Percentiles rank a stretch among this genome's conserved stretches.
Evolutionary conservation across 345 rosid species (phyloP).

Genomic region (Iberis pinnata): DNA sequence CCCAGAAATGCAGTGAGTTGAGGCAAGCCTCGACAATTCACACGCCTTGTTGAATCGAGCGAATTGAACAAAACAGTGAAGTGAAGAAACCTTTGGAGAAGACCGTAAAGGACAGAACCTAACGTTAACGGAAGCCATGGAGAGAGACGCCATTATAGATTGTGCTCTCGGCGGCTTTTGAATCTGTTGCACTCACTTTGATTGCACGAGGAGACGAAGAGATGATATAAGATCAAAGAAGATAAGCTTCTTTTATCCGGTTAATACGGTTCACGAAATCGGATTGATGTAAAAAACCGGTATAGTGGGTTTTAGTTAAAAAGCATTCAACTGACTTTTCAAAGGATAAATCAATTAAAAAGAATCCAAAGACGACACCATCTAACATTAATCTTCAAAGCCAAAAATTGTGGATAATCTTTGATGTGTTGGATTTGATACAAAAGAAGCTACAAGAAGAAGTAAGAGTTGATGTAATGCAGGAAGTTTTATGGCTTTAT

Average conservation of each 20-base stretch:
- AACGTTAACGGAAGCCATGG: slow-evolving; percentile 36
- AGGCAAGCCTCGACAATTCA: slow-evolving; percentile 50
- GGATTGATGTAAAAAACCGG: too few relatives aligned
- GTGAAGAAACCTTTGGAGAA: slow-evolving; percentile 28
- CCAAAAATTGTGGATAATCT: too few relatives aligned
- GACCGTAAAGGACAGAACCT: slow-evolving; percentile 27
- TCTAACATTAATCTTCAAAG: too few relatives aligned
- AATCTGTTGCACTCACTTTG: not conserved
- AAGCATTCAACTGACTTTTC: too few relatives aligned
- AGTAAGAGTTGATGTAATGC: slow-evolving; percentile 26
- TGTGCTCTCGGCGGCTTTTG: slow-evolving; percentile 25
- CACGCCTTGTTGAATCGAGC: slow-evolving; percentile 36
- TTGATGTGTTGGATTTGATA: slow-evolving; percentile 54
- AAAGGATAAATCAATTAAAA: too few relatives aligned
- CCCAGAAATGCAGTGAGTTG: slow-evolving; percentile 44
- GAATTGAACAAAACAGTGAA: slow-evolving; percentile 34
- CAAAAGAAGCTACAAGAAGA: slow-evolving; percentile 52
- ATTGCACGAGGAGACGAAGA: slow-evolving; percentile 8
- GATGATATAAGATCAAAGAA: slow-evolving; percentile 22
- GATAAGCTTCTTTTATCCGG: slow-evolving; percentile 4
- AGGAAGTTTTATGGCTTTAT: too few relatives aligned
- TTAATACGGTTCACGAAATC: slow-evolving; percentile 10
- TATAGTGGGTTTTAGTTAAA: too few relatives aligned
- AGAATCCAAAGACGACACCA: not conserved
- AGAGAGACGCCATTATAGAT: slow-evolving; percentile 54